Evolutionary conservation across 176 grass and related monocot genomes (phyloP).

Genomic region (Oryza rufipogon): DNA sequence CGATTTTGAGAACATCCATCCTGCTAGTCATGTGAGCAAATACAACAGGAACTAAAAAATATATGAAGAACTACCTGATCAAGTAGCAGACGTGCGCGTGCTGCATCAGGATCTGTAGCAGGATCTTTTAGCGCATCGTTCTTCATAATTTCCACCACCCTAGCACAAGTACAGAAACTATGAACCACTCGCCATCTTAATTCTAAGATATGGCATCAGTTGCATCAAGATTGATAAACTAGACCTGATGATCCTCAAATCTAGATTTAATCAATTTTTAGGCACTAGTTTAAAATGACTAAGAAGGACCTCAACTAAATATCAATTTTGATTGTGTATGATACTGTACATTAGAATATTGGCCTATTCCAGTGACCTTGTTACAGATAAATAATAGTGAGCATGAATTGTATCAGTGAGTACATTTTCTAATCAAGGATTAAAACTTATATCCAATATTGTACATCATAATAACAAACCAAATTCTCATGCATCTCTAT

Average conservation of each 20-base stretch:
- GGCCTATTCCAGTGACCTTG: neutral
- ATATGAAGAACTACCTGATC: conserved; percentile 64
- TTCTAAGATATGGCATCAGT: neutral
- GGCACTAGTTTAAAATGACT: neutral
- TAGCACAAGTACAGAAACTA: conserved; percentile 40
- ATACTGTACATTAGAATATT: conserved; percentile 15
- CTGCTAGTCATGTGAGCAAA: conserved; percentile 13
- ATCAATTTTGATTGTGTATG: conserved; percentile 2
- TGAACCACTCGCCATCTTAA: conserved; percentile 2
- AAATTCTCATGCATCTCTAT: neutral
- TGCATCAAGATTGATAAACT: conserved; percentile 33
- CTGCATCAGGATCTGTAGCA: conserved; percentile 54
- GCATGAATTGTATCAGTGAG: neutral
- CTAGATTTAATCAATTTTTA: conserved; percentile 16
- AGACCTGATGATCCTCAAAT: conserved; percentile 18
- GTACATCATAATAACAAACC: neutral
- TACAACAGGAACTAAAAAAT: neutral
- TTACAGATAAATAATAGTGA: neutral
- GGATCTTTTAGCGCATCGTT: conserved; percentile 84
- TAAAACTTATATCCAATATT: neutral
- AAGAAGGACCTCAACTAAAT: conserved; percentile 19
- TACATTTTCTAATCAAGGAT: neutral
- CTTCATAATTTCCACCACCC: conserved; percentile 89
- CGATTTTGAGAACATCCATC: neutral
- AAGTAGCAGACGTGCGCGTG: conserved; percentile 68